Percentiles rank a stretch among this genome's conserved stretches.
phyloP scores from a whole-genome alignment of 805 yeast genomes.

The Metschnikowia lochheadii region DNA sequence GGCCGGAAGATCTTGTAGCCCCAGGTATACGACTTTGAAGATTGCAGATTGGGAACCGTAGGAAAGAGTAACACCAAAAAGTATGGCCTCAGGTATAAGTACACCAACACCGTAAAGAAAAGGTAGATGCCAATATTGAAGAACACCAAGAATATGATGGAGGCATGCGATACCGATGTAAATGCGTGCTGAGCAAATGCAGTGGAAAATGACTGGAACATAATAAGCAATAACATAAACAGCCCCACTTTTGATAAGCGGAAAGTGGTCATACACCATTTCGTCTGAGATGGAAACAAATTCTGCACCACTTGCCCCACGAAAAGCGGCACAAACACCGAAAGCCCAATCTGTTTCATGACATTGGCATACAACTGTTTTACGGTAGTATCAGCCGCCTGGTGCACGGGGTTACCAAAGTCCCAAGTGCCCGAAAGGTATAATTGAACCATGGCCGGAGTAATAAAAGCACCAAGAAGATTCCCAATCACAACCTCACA shows the following conservation, averaged over 20 bases:
- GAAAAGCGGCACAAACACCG: constrained; percentile 78
- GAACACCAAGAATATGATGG: constrained; percentile 73
- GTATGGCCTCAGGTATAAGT: constrained; percentile 55
- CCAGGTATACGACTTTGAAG: constrained; percentile 43
- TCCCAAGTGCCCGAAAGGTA: constrained; percentile 55
- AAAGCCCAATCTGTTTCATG: constrained; percentile 82
- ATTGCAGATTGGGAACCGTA: constrained; percentile 44
- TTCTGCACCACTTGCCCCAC: constrained; percentile 86
- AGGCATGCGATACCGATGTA: constrained; percentile 59
- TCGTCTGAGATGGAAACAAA: constrained; percentile 58
- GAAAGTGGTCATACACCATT: constrained; percentile 55
- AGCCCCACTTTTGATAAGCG: constrained; percentile 71
- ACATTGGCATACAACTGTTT: constrained; percentile 62
- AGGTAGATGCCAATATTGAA: constrained; percentile 78
- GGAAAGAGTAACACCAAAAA: constrained; percentile 42
- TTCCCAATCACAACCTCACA: constrained; percentile 87
- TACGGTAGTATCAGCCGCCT: constrained; percentile 45
- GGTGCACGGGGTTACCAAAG: constrained; percentile 69
- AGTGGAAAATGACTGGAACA: constrained; percentile 78
- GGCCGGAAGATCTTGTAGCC: constrained; percentile 49
- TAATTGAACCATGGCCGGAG: constrained; percentile 82
- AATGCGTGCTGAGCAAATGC: constrained; percentile 84
- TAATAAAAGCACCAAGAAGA: constrained; percentile 77
- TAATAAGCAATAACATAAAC: constrained; percentile 70
- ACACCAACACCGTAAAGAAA: constrained; percentile 68